These are phyloP conservation scores for Colletotrichum sp. DNA, from an alignment of 2,329 filamentous ascomycete species.

Conservation along the genomic window DNA sequence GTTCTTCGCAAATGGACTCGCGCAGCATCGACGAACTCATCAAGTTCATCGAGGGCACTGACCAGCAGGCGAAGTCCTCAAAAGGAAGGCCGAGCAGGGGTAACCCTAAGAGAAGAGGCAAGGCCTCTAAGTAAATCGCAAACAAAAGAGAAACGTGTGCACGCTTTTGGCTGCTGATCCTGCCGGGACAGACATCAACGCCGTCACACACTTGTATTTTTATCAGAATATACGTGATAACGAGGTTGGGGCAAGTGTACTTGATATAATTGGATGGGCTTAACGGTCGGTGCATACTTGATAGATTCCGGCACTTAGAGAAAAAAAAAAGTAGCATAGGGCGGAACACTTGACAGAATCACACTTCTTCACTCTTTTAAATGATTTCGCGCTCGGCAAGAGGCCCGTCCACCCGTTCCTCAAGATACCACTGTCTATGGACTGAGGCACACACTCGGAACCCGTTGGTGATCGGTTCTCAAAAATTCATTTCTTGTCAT, in stretches of 20 bases:
- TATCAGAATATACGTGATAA: not conserved
- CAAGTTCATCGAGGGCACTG: constrained; percentile 87
- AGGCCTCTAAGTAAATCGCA: constrained; percentile 11
- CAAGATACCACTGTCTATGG: not conserved
- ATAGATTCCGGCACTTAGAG: not conserved
- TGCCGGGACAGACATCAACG: not conserved
- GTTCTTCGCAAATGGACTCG: constrained; percentile 62
- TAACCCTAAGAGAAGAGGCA: constrained; percentile 61
- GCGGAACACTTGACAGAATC: not conserved
- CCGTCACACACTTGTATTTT: not conserved
- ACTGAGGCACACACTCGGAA: not conserved
- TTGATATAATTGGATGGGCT: constrained; percentile 7
- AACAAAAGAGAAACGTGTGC: not conserved
- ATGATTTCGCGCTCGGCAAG: not conserved
- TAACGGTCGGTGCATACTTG: not conserved
- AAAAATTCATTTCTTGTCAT: not conserved
- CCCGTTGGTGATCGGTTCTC: not conserved
- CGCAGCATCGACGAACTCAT: constrained; percentile 92
- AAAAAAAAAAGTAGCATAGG: not conserved
- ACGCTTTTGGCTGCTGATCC: not conserved
- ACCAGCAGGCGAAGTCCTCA: constrained; percentile 52
- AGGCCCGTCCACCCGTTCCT: not conserved
- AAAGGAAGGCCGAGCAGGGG: constrained; percentile 62
- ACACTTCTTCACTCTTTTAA: constrained; percentile 15
- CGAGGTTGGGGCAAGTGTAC: not conserved